phyloP scores from a whole-genome alignment of 2,329 filamentous ascomycete genomes.

The Fusarium denticulatum region DNA sequence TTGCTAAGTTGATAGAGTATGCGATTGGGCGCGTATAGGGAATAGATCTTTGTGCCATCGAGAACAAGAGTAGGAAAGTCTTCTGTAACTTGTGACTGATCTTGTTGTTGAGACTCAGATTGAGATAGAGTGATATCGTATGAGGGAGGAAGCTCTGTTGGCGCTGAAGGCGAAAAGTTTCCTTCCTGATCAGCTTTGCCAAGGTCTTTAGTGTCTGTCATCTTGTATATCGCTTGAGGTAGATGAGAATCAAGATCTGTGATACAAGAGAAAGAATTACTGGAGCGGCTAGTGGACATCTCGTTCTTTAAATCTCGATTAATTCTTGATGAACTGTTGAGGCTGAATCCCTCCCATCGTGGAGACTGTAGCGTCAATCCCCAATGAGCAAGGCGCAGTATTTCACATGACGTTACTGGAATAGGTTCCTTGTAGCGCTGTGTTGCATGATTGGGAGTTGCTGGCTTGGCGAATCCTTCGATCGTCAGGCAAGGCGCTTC shows the following conservation, averaged over 20 bases:
- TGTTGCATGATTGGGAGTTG: neutral
- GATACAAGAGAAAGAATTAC: neutral
- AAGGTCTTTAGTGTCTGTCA: neutral
- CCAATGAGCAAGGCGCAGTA: neutral
- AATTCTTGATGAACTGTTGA: neutral
- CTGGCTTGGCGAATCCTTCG: neutral
- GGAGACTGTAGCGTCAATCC: neutral
- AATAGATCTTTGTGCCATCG: constrained; percentile 35
- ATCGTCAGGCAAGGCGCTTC: neutral
- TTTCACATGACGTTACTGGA: neutral
- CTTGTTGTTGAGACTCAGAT: neutral
- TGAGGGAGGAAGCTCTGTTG: constrained; percentile 3
- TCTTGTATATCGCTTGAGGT: neutral
- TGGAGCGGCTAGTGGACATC: accelerated
- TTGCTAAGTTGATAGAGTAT: constrained; percentile 43
- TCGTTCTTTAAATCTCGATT: neutral
- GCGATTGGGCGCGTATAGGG: constrained; percentile 23
- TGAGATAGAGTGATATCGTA: constrained; percentile 2
- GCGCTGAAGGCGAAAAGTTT: neutral
- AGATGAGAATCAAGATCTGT: neutral
- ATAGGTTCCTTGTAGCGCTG: neutral
- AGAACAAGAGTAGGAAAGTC: constrained; percentile 34
- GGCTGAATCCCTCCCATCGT: neutral
- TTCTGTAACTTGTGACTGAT: constrained; percentile 3
- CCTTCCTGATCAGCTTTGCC: neutral